phyloP scores from a whole-genome alignment of 2,329 filamentous ascomycete species.

The Dendryphion nanum region DNA sequence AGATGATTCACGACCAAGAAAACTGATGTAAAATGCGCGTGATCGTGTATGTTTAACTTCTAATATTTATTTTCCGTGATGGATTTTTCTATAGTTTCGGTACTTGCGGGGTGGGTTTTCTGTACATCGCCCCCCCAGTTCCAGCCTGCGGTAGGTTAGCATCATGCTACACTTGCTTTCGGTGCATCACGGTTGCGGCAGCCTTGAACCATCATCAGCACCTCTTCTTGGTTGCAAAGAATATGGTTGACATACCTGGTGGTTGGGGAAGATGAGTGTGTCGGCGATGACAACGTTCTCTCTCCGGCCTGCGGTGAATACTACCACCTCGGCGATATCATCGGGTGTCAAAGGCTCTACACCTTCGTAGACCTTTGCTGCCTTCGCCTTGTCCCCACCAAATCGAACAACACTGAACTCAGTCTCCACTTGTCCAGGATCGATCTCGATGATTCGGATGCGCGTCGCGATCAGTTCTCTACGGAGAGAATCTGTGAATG shows the following conservation, averaged over 20 bases:
- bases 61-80: no score
- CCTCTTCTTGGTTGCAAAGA: neutral
- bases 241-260: constrained; percentile 66
- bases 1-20: no score
- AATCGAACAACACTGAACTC: constrained; percentile 90
- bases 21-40: no score
- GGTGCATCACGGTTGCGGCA: constrained; percentile 37
- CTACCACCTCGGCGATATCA: constrained; percentile 86
- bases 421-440: constrained; percentile 91
- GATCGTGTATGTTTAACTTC: no score
- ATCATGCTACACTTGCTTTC: constrained; percentile 23
- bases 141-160: constrained; percentile 9
- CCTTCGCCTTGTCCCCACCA: constrained; percentile 83
- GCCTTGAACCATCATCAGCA: constrained; percentile 16
- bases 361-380: constrained; percentile 80
- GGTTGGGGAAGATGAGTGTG: constrained; percentile 81
- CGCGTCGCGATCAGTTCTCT: constrained; percentile 79
- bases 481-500: constrained; percentile 78
- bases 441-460: constrained; percentile 82
- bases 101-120: constrained; percentile 6
- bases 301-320: constrained; percentile 77
- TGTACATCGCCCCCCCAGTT: constrained; percentile 14
- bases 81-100: constrained; percentile 6
- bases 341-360: constrained; percentile 76
- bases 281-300: constrained; percentile 93